A percentile compares a stretch with the other conserved stretches of the same genome.
phyloP scores from a whole-genome alignment of 805 yeast genomes.

The Yamadazyma ubonensis region DNA sequence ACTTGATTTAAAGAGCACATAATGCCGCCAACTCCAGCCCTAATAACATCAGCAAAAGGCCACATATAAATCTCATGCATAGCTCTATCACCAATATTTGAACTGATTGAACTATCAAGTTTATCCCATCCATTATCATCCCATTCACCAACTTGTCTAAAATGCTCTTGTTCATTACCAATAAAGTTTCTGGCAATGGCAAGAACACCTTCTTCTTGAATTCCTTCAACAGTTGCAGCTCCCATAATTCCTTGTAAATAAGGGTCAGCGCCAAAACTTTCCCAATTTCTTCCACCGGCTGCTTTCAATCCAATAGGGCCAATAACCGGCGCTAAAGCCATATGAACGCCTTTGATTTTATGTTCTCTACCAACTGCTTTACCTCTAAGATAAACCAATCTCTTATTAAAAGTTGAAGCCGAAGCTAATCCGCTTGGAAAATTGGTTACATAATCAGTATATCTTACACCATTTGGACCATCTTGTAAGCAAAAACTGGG shows the following conservation, averaged over 20 bases:
- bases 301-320: constrained; percentile 66
- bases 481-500: constrained; percentile 60
- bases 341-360: constrained; percentile 53
- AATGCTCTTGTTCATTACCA: constrained; percentile 64
- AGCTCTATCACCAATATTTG: constrained; percentile 58
- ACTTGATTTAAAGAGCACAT: constrained; percentile 61
- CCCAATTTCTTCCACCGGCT: constrained; percentile 66
- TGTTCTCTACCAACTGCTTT: constrained; percentile 58
- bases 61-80: constrained; percentile 62
- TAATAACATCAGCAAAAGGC: constrained; percentile 65
- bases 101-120: constrained; percentile 44
- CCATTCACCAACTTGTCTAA: constrained; percentile 55
- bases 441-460: constrained; percentile 54
- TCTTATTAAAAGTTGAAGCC: constrained; percentile 57
- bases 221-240: constrained; percentile 51
- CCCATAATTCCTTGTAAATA: constrained; percentile 57
- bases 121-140: constrained; percentile 43
- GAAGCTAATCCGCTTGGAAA: constrained; percentile 61
- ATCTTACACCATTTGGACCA: constrained; percentile 61
- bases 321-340: constrained; percentile 54
- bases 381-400: constrained; percentile 51
- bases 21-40: constrained; percentile 60
- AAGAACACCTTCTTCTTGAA: constrained; percentile 57
- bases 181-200: constrained; percentile 57
- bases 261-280: constrained; percentile 62